phyloP scores from a whole-genome alignment of 2,329 filamentous ascomycete genomes.

The Monosporascus sp. region DNA sequence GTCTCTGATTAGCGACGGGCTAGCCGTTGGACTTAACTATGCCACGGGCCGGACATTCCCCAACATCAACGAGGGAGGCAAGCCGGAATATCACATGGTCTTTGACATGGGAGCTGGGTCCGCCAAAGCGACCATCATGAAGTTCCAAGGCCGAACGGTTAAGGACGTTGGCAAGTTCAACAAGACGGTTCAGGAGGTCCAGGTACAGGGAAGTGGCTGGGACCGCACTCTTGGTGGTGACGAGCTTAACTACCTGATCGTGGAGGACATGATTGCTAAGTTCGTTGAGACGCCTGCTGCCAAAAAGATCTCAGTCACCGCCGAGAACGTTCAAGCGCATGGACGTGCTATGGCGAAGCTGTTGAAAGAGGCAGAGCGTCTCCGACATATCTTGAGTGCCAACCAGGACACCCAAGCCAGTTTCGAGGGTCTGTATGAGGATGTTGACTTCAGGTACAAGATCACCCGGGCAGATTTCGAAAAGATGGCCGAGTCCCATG shows the following conservation, averaged over 20 bases:
- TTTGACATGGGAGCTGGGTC: constrained; percentile 98
- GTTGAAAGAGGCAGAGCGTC: constrained; percentile 84
- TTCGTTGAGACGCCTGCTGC: constrained; percentile 67
- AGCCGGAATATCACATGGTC: constrained; percentile 86
- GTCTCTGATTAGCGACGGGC: constrained; percentile 77
- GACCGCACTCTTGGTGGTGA: constrained; percentile 88
- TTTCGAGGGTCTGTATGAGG: constrained; percentile 87
- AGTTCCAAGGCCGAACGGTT: constrained; percentile 80
- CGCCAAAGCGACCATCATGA: constrained; percentile 81
- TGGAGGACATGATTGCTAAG: constrained; percentile 80
- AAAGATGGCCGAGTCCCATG: constrained; percentile 62
- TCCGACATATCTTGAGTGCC: constrained; percentile 86
- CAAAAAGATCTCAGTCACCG: constrained; percentile 57
- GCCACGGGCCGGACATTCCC: constrained; percentile 88
- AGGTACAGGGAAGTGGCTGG: constrained; percentile 81
- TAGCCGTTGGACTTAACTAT: constrained; percentile 93
- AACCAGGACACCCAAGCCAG: constrained; percentile 75
- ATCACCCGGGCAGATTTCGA: constrained; percentile 77
- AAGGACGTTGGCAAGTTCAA: constrained; percentile 92
- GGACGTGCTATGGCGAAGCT: constrained; percentile 84
- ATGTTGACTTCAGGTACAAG: constrained; percentile 91
- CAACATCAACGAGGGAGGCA: constrained; percentile 71
- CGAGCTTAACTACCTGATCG: constrained; percentile 77
- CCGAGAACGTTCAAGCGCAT: constrained; percentile 62
- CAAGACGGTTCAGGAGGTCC: constrained; percentile 95